Conservation (phyloP, 805 yeast genomes). For the Middelhovenomyces tepae region DNA sequence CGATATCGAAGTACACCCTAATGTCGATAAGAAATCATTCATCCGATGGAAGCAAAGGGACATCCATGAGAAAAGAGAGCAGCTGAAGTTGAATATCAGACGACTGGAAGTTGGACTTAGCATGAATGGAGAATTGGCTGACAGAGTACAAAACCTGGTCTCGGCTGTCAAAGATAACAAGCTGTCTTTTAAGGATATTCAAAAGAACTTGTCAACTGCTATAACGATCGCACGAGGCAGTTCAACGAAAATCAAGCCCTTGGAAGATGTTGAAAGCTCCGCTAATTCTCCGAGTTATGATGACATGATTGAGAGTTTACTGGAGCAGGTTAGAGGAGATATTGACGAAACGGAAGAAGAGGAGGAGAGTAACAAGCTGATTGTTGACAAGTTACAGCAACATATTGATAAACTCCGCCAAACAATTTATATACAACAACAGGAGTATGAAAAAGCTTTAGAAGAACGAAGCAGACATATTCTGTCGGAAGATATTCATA, state of each 20-base stretch:
- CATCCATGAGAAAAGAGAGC: constrained; percentile 84
- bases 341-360: constrained; percentile 36
- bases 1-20: constrained; percentile 95
- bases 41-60: constrained; percentile 96
- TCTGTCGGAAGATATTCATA: constrained; percentile 82
- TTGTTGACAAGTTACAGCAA: constrained; percentile 34
- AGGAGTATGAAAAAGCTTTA: constrained; percentile 56
- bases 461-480: constrained; percentile 68
- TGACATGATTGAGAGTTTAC: constrained; percentile 87
- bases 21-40: constrained; percentile 88
- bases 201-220: constrained; percentile 19
- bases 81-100: constrained; percentile 68
- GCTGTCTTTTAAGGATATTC: constrained; percentile 14
- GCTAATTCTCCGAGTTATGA: constrained; percentile 48
- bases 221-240: constrained; percentile 16
- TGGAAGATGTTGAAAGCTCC: too few relatives aligned
- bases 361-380: constrained; percentile 9
- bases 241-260: constrained; percentile 6
- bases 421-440: constrained; percentile 53
- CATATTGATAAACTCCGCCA: constrained; percentile 67
- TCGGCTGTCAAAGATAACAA: constrained; percentile 29
- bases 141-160: constrained; percentile 60
- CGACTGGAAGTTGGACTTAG: constrained; percentile 67
- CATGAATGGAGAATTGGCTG: constrained; percentile 70
- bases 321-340: constrained; percentile 66